Evolutionary conservation across 352 stramenopile genomes (phyloP), one percentile per base, ranked within the genome.

Genomic region (Bremia lactucae): DNA sequence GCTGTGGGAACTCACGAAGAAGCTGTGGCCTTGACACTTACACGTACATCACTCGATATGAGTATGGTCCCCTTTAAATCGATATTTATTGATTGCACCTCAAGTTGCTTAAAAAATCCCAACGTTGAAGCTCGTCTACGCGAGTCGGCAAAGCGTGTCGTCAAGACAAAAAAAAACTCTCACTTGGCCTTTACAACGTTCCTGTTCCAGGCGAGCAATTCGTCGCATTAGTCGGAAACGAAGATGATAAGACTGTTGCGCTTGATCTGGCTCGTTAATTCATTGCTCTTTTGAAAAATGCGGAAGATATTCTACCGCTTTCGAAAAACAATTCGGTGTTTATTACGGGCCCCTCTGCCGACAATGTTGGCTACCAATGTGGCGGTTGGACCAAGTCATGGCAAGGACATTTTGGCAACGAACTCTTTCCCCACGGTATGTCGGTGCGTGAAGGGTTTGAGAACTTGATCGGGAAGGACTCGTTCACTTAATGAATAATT

Each of bases 21-120:
- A 10, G 78, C 83, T 2, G 54, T 87, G 0, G 52, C 57, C 6
- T 62, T 87, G 40, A 58, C 76, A 8, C 60, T 95, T n/a, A 37
- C 52, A 23, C 62, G 87, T 40, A 87, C 80, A 4, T 73, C 65
- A 20, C 65, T 96, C n/a, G 87, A 96, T 48, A 92, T 96, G 77
- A 92, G 72, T 46, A 96, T 96, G 85, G 71, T 92, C 16, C 59
- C 58, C 18, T 58, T 60, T 18, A 43, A 67, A 13, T 60, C 55
- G 0, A 42, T 53, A 13, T 71, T 77, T 33, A 69, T 87, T 29
- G 60, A 83, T 19, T 55, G 68, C 20, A 46, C 46, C 1, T 59
- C 67, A 25, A 39, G 26, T 6, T 56, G 79, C 2, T 6, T 75
- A 19, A 45, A 49, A 1, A 44, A 66, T 24, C 62, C 59, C 0